A percentile compares a stretch with the other conserved stretches of the same genome.
phyloP scores from a whole-genome alignment of 2,329 filamentous ascomycete species.

The Trematosphaeria pertusa region DNA sequence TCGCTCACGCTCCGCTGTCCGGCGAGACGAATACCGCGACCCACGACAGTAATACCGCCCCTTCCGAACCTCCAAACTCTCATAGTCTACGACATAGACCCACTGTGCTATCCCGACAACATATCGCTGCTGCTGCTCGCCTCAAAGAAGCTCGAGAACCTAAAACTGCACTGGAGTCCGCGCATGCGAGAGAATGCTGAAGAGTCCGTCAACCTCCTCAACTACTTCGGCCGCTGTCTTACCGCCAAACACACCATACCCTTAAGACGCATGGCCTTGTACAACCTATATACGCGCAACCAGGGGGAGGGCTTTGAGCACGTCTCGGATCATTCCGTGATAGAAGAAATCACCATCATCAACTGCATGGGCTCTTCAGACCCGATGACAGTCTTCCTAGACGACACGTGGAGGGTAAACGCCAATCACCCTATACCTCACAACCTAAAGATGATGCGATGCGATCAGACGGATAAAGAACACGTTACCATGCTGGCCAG shows the following conservation, averaged over 20 bases:
- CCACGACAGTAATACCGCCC: conserved; percentile 62
- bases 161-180: conserved; percentile 67
- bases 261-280: conserved; percentile 60
- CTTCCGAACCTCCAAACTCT: conserved; percentile 63
- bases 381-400: conserved; percentile 60
- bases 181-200: conserved; percentile 67
- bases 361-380: conserved; percentile 58
- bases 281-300: conserved; percentile 65
- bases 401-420: conserved; percentile 59
- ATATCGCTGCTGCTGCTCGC: conserved; percentile 62
- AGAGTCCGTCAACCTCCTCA: conserved; percentile 60
- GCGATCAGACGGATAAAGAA: conserved; percentile 57
- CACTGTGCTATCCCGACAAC: conserved; percentile 69
- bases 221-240: conserved; percentile 64
- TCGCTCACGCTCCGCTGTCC: conserved; percentile 65
- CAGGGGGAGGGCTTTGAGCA: conserved; percentile 53
- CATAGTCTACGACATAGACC: conserved; percentile 66
- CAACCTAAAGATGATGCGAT: conserved; percentile 56
- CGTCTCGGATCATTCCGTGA: conserved; percentile 49
- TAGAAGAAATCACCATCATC: conserved; percentile 61
- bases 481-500: conserved; percentile 52
- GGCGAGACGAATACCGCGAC: conserved; percentile 62
- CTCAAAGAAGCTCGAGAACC: conserved; percentile 61
- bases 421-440: conserved; percentile 31
- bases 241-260: conserved; percentile 55